Conservation (phyloP, 495 filamentous ascomycete species). For the Penicillium chermesinum region DNA sequence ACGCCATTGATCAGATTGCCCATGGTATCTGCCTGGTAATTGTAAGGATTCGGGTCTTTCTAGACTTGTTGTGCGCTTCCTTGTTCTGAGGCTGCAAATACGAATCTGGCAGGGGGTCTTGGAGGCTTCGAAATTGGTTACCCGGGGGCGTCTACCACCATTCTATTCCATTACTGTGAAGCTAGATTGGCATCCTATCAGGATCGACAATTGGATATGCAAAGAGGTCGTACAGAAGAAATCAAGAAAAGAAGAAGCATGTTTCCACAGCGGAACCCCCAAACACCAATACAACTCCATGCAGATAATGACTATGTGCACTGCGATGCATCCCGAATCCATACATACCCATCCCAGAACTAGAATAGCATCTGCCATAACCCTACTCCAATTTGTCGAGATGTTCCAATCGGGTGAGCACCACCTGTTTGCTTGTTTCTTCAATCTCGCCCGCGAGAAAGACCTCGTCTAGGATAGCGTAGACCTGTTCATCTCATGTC, state of each 20-base stretch:
- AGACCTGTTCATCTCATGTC: constrained; percentile 57
- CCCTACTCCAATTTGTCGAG: constrained; percentile 87
- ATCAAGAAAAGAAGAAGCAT: not conserved
- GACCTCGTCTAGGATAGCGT: constrained; percentile 96
- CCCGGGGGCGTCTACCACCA: too few species aligned
- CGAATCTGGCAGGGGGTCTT: not conserved
- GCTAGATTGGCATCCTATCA: too few species aligned
- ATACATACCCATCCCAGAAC: constrained; percentile 1
- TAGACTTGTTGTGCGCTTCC: too few species aligned
- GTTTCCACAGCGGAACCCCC: not conserved
- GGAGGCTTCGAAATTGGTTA: too few species aligned
- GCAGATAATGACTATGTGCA: constrained; percentile 9
- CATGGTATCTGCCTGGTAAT: not conserved
- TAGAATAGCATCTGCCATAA: not conserved
- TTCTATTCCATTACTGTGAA: too few species aligned
- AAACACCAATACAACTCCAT: constrained; percentile 19
- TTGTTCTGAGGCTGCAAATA: not conserved
- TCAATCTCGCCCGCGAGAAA: constrained; percentile 96
- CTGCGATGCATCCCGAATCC: constrained; percentile 9
- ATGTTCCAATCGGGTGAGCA: constrained; percentile 89
- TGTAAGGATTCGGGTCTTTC: too few species aligned
- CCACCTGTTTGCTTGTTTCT: constrained; percentile 97
- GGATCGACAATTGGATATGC: not conserved
- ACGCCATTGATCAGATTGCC: not conserved
- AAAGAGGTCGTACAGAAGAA: not conserved